A percentile compares a stretch with the other conserved stretches of the same genome.
These are phyloP conservation scores for Euphrasia arctica DNA, from an alignment of 305 asterid genomes.

Conservation along the genomic window DNA sequence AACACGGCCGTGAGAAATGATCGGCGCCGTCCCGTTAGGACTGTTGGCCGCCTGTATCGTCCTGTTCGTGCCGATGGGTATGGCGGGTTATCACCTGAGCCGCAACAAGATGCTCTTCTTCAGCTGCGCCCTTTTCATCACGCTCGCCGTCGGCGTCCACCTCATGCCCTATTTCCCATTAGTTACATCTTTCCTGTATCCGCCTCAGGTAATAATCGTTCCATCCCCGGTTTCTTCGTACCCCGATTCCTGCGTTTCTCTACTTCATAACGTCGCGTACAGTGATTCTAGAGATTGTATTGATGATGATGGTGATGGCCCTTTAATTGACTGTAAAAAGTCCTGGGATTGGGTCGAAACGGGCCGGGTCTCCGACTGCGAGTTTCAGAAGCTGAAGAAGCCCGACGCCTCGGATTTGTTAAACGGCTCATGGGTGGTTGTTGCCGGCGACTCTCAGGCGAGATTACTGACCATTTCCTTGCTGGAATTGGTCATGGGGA, in stretches of 20 bases:
- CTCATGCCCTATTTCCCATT: slow-evolving; percentile 80
- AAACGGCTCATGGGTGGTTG: slow-evolving; percentile 90
- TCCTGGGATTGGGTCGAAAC: slow-evolving; percentile 72
- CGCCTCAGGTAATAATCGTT: slow-evolving; percentile 32
- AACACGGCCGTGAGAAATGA: slow-evolving; percentile 24
- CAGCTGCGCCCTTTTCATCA: slow-evolving; percentile 92
- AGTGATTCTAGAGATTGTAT: slow-evolving; percentile 33
- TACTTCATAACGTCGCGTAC: slow-evolving; percentile 51
- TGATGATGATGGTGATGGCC: slow-evolving; percentile 3
- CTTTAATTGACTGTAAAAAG: slow-evolving; percentile 32
- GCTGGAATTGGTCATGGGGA: slow-evolving; percentile 66
- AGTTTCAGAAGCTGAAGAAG: slow-evolving; percentile 60
- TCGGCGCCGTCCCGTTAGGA: slow-evolving; percentile 56
- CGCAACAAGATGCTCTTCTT: slow-evolving; percentile 91
- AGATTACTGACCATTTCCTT: slow-evolving; percentile 74
- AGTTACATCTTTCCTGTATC: slow-evolving; percentile 40
- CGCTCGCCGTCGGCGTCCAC: slow-evolving; percentile 93
- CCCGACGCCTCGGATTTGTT: slow-evolving; percentile 72
- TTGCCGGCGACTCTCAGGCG: slow-evolving; percentile 91
- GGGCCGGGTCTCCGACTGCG: slow-evolving; percentile 54
- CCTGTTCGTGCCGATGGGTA: slow-evolving; percentile 83
- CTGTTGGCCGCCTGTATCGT: slow-evolving; percentile 84
- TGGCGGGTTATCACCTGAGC: slow-evolving; percentile 99
- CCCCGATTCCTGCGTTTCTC: slow-evolving; percentile 64
- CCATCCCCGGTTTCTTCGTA: slow-evolving; percentile 32